Evolutionary conservation across 1,284 basidiomycete species (phyloP).

Genomic region (Cystobasidium pallidum): DNA sequence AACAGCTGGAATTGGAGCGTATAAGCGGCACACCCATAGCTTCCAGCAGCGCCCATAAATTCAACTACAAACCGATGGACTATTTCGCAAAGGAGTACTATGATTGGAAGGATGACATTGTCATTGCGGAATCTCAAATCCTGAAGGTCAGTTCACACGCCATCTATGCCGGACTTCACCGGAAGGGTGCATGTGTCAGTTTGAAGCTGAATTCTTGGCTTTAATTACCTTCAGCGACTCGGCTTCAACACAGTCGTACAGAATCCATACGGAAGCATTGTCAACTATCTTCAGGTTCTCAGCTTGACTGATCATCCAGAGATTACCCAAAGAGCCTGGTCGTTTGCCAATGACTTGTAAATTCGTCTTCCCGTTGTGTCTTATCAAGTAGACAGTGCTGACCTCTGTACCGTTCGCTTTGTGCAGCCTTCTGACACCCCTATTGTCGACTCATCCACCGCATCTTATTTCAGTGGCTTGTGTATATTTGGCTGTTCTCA

Average conservation of each 20-base stretch:
- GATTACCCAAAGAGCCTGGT: constrained; percentile 56
- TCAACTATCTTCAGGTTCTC: constrained; percentile 91
- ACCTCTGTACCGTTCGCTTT: not conserved
- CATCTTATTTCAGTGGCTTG: constrained; percentile 51
- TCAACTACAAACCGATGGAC: constrained; percentile 77
- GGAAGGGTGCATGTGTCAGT: not conserved
- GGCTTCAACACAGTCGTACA: constrained; percentile 65
- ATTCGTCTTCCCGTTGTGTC: constrained; percentile 21
- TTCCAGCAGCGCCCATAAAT: constrained; percentile 53
- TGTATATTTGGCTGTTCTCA: constrained; percentile 52
- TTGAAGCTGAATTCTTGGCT: constrained; percentile 69
- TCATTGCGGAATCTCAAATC: constrained; percentile 96
- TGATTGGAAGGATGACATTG: constrained; percentile 83
- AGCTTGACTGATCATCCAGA: constrained; percentile 62
- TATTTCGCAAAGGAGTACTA: constrained; percentile 83
- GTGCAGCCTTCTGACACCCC: constrained; percentile 52
- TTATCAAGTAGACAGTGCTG: not conserved
- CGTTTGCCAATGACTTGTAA: constrained; percentile 58
- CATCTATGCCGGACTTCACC: not conserved
- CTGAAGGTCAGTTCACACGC: constrained; percentile 70
- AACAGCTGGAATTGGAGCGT: constrained; percentile 34
- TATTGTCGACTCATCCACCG: constrained; percentile 53
- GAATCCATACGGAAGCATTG: constrained; percentile 88
- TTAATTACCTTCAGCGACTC: constrained; percentile 46
- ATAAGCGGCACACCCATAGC: constrained; percentile 13